Evolutionary conservation across 495 filamentous ascomycete genomes (phyloP).

Genomic region (Daldinia decipiens): DNA sequence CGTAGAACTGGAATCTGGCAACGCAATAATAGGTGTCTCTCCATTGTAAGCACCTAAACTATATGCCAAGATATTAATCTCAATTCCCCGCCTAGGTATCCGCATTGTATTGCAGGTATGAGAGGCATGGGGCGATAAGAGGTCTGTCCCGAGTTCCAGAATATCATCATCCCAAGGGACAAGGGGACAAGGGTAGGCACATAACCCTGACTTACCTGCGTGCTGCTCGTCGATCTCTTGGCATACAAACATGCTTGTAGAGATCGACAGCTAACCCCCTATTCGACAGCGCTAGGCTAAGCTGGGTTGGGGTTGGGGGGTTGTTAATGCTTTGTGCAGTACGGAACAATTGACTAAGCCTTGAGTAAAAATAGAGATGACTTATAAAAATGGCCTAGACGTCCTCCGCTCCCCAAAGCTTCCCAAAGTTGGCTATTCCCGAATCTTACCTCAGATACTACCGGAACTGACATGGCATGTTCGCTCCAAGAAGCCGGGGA

Average conservation of each 20-base stretch:
- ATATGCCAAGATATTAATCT: conserved; percentile 2
- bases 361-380: conserved; percentile 17
- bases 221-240: conserved; percentile 29
- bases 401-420: neutral
- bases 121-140: neutral
- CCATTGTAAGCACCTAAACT: conserved; percentile 29
- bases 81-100: neutral
- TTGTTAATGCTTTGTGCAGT: conserved; percentile 1
- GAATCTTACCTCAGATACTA: conserved; percentile 31
- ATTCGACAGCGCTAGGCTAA: conserved; percentile 9
- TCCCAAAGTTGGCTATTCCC: conserved; percentile 28
- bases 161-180: conserved; percentile 3
- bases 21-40: neutral
- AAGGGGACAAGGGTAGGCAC: conserved; percentile 1
- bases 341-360: conserved; percentile 16
- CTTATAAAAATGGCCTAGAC: neutral
- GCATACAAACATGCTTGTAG: conserved; percentile 26
- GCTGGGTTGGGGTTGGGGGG: neutral
- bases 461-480: neutral
- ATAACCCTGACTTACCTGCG: neutral
- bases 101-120: no score
- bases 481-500: neutral
- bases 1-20: neutral
- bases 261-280: conserved; percentile 31
- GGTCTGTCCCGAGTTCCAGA: neutral